Evolutionary conservation across 306 rosid genomes (phyloP), one percentile per base, ranked within the genome.

Genomic region (Dryas alaskensis): DNA sequence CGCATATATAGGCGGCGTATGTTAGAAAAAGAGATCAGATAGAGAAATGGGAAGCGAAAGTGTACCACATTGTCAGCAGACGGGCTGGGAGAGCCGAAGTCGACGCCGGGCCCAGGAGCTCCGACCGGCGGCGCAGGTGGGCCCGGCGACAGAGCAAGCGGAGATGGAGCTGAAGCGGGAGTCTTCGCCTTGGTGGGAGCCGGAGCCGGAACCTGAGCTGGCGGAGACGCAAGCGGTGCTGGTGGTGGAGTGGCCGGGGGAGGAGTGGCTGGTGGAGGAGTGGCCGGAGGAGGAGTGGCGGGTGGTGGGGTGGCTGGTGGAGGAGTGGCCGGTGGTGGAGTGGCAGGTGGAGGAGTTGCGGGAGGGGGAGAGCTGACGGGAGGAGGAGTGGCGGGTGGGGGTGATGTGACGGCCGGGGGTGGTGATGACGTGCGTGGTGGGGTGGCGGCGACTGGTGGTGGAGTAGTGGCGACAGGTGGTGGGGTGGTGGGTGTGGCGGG

Each of bases 101-200:
- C 69, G 40, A 73, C 78, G 57, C 86, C 67, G 3, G 98, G 97
- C 45, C 83, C 87, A 2, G 98, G 97, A 37, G 97, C 93, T 25
- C 60, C 87, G 0, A 60, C 40, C 0, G 91, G 79, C 0, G 93
- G 82, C 0, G 81, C 74, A 0, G 96, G 84, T 1, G 89, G 77
- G 69, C 84, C 72, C 0, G 83, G 83, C 2, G 75, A 62, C 51
- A 51, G 76, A 5, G 69, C 74, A 1, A 58, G 54, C 0, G 87
- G 87, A 12, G 87, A 67, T 17, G 88, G 90, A 10, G 93, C 83
- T 0, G 84, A 84, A 27, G 92, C 79, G 0, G 89, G 87, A 73
- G 91, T 81, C 3, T 53, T 79, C 37, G 7, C 16, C 70, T 78
- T 80, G 60, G 78, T 72, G 1, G 97, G 93, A 48, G 98, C 76